phyloP scores from a whole-genome alignment of 75 land plant genomes.

The Ceratopteris richardii region DNA sequence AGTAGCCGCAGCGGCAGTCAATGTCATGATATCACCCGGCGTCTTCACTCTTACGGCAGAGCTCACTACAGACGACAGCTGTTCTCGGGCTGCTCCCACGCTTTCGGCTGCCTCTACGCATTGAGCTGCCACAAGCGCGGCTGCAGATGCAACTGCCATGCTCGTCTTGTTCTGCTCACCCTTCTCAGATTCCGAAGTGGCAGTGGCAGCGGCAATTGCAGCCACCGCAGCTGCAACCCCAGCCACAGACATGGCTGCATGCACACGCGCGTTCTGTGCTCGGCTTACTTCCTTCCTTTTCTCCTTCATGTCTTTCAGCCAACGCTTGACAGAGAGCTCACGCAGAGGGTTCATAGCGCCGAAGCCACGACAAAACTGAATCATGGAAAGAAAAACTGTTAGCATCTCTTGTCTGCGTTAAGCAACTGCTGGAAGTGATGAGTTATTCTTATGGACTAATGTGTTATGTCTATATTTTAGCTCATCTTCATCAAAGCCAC shows the following conservation, averaged over 20 bases:
- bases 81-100: conserved; percentile 84
- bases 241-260: conserved; percentile 85
- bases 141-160: conserved; percentile 92
- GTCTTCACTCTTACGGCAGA: conserved; percentile 85
- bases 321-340: conserved; percentile 52
- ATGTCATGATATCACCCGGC: conserved; percentile 78
- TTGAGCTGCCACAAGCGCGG: conserved; percentile 87
- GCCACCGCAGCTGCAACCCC: conserved; percentile 93
- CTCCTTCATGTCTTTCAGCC: conserved; percentile 78
- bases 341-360: too few relatives aligned
- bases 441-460: too few relatives aligned
- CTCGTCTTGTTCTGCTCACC: conserved; percentile 19
- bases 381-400: too few relatives aligned
- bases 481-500: too few relatives aligned
- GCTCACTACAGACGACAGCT: conserved; percentile 60
- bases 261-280: conserved; percentile 82
- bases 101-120: conserved; percentile 87
- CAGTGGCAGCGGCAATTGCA: conserved; percentile 88
- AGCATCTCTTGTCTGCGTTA: too few relatives aligned
- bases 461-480: too few relatives aligned
- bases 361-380: too few relatives aligned
- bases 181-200: conserved; percentile 37
- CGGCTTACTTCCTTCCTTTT: conserved; percentile 74
- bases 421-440: too few relatives aligned
- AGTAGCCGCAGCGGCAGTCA: conserved; percentile 94